phyloP scores from a whole-genome alignment of 2,329 filamentous ascomycete genomes.

The Xylariales sp. region DNA sequence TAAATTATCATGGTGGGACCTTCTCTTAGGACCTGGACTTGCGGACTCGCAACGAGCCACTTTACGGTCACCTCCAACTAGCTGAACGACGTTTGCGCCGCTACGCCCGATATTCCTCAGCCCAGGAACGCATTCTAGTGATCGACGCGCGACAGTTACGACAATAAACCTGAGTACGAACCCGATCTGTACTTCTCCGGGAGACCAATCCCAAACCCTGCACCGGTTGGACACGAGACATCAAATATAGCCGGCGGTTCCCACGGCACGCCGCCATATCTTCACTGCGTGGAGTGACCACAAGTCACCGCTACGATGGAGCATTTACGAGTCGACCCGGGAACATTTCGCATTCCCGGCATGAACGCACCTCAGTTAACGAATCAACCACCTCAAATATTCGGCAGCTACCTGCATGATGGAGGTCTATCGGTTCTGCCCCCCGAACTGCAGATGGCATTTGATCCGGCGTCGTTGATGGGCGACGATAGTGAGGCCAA shows the following conservation, averaged over 20 bases:
- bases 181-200: background rate
- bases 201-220: background rate
- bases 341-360: conserved; percentile 53
- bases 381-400: conserved; percentile 66
- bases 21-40: no score
- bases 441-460: conserved; percentile 57
- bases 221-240: background rate
- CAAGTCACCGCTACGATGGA: conserved; percentile 43
- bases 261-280: no score
- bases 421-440: conserved; percentile 55
- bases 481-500: conserved; percentile 78
- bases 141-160: no score
- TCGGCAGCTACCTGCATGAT: conserved; percentile 58
- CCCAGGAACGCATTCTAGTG: no score
- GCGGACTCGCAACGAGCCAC: no score
- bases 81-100: no score
- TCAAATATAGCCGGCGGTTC: background rate
- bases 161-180: no score
- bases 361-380: conserved; percentile 55
- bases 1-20: background rate
- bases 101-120: no score
- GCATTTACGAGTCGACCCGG: conserved; percentile 35
- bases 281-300: no score
- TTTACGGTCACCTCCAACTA: no score
- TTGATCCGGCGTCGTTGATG: conserved; percentile 50